A percentile compares a stretch with the other conserved stretches of the same genome.
Evolutionary conservation across 2,329 filamentous ascomycete species (phyloP).

Genomic region (Calonectria fujianensis): DNA sequence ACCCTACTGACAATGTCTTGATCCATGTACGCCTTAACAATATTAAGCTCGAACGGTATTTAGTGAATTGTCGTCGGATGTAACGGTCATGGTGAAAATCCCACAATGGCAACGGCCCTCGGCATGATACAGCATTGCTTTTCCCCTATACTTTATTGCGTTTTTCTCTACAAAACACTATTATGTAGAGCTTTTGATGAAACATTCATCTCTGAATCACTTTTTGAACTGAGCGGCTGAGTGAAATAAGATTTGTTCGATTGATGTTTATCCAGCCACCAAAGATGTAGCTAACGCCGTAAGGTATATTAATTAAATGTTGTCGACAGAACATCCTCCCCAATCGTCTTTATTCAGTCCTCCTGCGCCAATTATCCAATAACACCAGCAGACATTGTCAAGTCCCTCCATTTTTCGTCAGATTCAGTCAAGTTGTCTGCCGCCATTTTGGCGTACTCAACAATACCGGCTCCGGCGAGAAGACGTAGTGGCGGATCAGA

Average conservation of each 20-base stretch:
- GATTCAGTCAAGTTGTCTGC: slow-evolving; percentile 49
- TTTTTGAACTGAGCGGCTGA: not conserved
- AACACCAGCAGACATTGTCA: slow-evolving; percentile 20
- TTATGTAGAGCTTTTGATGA: not conserved
- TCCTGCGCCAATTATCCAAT: not conserved
- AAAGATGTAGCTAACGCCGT: not conserved
- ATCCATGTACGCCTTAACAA: not conserved
- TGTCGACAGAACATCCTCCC: not conserved
- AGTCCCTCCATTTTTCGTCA: slow-evolving; percentile 55
- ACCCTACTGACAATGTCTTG: not conserved
- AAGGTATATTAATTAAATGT: not conserved
- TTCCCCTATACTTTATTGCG: not conserved
- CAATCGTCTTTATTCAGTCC: not conserved
- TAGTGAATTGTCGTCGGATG: not conserved
- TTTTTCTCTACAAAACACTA: not conserved
- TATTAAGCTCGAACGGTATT: not conserved
- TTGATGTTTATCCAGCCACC: not conserved
- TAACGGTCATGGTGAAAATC: not conserved
- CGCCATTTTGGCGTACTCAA: slow-evolving; percentile 46
- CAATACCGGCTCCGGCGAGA: slow-evolving; percentile 56
- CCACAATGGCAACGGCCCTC: not conserved
- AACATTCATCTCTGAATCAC: not conserved
- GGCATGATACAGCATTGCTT: not conserved
- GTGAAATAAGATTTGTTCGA: not conserved
- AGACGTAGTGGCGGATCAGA: slow-evolving; percentile 56